Conservation (phyloP, 2,329 filamentous ascomycete genomes). For the Phaeoacremonium minimum region DNA sequence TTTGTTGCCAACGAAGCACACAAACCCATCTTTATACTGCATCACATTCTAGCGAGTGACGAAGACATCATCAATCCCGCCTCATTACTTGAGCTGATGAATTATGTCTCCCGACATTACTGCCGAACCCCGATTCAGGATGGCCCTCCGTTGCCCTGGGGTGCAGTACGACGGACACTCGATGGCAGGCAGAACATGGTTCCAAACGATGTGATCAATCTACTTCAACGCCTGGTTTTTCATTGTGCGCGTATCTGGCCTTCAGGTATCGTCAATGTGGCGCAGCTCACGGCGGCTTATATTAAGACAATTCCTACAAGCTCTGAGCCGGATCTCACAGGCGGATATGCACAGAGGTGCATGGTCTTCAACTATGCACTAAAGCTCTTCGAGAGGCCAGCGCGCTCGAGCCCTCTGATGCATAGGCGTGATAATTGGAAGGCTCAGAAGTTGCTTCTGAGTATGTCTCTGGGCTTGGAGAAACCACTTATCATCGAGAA, state of each 20-base stretch:
- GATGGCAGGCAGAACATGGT: conserved; percentile 17
- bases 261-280: conserved; percentile 18
- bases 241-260: conserved; percentile 24
- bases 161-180: conserved; percentile 10
- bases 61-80: conserved; percentile 22
- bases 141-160: conserved; percentile 8
- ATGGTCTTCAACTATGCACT: conserved; percentile 36
- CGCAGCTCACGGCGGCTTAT: conserved; percentile 19
- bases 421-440: conserved; percentile 50
- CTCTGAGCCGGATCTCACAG: conserved; percentile 4
- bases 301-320: conserved; percentile 11
- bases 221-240: conserved; percentile 18
- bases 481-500: conserved; percentile 46
- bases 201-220: conserved; percentile 12
- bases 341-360: conserved; percentile 22
- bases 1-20: conserved; percentile 24
- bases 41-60: conserved; percentile 27
- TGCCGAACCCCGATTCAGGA: conserved; percentile 4
- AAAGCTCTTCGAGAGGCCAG: conserved; percentile 26
- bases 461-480: conserved; percentile 42
- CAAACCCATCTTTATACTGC: conserved; percentile 34
- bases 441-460: conserved; percentile 50
- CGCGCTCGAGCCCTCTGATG: conserved; percentile 20
- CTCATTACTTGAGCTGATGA: conserved; percentile 24
- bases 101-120: conserved; percentile 23